A percentile compares a stretch with the other conserved stretches of the same genome.
phyloP scores from a whole-genome alignment of 805 yeast genomes.

The Suhomyces pyralidae region DNA sequence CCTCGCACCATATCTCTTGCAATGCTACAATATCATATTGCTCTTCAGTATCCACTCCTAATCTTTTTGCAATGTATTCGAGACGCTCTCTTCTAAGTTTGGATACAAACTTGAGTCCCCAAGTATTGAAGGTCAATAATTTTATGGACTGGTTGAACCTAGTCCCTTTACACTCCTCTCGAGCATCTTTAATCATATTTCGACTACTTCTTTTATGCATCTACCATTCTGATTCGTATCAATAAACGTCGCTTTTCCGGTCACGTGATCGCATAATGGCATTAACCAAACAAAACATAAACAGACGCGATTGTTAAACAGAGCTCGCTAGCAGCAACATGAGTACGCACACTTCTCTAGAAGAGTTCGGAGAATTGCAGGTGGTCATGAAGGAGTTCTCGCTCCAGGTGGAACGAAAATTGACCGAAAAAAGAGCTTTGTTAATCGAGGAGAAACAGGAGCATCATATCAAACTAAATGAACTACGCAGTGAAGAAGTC shows the following conservation, averaged over 20 bases:
- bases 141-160: conserved; percentile 24
- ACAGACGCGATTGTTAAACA: background rate
- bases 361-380: conserved; percentile 36
- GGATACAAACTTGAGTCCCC: conserved; percentile 91
- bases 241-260: background rate
- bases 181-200: background rate
- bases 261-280: background rate
- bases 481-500: conserved; percentile 27
- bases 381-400: conserved; percentile 38
- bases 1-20: conserved; percentile 92
- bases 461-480: conserved; percentile 28
- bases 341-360: conserved; percentile 13
- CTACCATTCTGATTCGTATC: background rate
- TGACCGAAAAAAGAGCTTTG: conserved; percentile 30
- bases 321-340: background rate
- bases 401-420: conserved; percentile 31
- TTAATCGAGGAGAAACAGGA: conserved; percentile 33
- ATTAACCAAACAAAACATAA: background rate
- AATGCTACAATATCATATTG: conserved; percentile 82
- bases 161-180: background rate
- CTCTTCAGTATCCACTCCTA: conserved; percentile 42
- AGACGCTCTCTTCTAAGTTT: conserved; percentile 63
- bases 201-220: background rate
- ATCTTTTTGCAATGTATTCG: conserved; percentile 65
- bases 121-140: conserved; percentile 69